Evolutionary conservation across 331 rosid species (phyloP).

Genomic region (Rosa hybrid): DNA sequence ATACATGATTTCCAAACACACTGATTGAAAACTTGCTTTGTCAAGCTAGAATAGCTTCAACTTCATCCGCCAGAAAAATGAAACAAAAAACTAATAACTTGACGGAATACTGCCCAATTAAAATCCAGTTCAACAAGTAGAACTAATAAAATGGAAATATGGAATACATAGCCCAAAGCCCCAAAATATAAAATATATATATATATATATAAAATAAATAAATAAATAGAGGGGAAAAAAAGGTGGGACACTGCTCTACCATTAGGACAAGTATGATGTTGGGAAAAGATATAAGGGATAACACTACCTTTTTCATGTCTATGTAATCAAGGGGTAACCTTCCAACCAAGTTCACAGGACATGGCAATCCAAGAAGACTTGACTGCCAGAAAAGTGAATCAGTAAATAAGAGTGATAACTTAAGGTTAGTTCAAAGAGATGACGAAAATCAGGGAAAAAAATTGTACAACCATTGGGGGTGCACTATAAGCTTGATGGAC

Average conservation of each 20-base stretch:
- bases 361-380: conserved; percentile 77
- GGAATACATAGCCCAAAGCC: neutral
- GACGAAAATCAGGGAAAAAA: conserved; percentile 11
- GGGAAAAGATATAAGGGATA: neutral
- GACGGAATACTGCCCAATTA: conserved; percentile 18
- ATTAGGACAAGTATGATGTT: neutral
- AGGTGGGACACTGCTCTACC: neutral
- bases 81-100: conserved; percentile 21
- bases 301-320: conserved; percentile 57
- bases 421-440: conserved; percentile 17
- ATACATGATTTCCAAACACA: conserved; percentile 82
- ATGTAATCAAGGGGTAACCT: conserved; percentile 77
- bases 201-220: too few relatives aligned
- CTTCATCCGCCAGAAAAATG: conserved; percentile 61
- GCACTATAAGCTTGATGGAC: conserved; percentile 93
- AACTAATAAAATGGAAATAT: neutral
- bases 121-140: conserved; percentile 18
- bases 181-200: neutral
- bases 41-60: conserved; percentile 72
- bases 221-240: neutral
- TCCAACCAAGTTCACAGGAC: conserved; percentile 90
- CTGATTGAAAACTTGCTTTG: conserved; percentile 77
- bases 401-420: conserved; percentile 37
- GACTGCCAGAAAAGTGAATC: conserved; percentile 58
- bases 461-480: conserved; percentile 72